Conservation (phyloP, 2,329 filamentous ascomycete genomes). For the Microcyclospora pomicola region DNA sequence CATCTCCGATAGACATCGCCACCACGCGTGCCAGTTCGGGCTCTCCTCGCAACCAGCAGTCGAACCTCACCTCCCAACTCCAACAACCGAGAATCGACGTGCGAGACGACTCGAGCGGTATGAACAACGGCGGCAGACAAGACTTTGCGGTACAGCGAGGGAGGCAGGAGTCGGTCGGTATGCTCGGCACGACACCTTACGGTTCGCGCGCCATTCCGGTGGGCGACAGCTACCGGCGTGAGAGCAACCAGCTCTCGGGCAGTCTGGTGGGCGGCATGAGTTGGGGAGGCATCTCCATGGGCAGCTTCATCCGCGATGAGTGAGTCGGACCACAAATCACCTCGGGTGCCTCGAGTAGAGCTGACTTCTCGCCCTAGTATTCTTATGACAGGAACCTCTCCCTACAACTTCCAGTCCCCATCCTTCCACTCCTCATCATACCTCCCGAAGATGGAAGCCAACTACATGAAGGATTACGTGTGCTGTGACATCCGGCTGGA, state of each 20-base stretch:
- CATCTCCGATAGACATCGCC: conserved; percentile 47
- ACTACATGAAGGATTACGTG: conserved; percentile 93
- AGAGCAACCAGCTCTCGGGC: conserved; percentile 41
- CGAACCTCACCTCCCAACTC: conserved; percentile 48
- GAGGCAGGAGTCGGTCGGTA: conserved; percentile 42
- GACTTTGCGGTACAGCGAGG: conserved; percentile 24
- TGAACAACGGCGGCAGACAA: conserved; percentile 8
- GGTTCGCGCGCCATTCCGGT: conserved; percentile 49
- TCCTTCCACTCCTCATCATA: conserved; percentile 96
- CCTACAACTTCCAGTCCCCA: conserved; percentile 72
- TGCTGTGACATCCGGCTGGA: conserved; percentile 85
- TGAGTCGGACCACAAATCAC: conserved; percentile 42
- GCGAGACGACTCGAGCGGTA: conserved; percentile 10
- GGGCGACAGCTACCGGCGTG: conserved; percentile 37
- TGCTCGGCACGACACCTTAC: conserved; percentile 38
- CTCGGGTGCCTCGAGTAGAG: not conserved
- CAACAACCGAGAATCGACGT: conserved; percentile 36
- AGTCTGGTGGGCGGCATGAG: conserved; percentile 70
- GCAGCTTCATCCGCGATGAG: conserved; percentile 96
- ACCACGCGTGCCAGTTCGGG: conserved; percentile 39
- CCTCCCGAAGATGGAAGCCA: conserved; percentile 87
- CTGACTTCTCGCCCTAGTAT: conserved; percentile 44
- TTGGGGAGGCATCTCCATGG: conserved; percentile 91
- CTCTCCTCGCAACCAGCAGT: conserved; percentile 47
- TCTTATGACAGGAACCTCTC: conserved; percentile 92